Conservation (phyloP, 2,329 filamentous ascomycete genomes). For the Cytospora piceicola region DNA sequence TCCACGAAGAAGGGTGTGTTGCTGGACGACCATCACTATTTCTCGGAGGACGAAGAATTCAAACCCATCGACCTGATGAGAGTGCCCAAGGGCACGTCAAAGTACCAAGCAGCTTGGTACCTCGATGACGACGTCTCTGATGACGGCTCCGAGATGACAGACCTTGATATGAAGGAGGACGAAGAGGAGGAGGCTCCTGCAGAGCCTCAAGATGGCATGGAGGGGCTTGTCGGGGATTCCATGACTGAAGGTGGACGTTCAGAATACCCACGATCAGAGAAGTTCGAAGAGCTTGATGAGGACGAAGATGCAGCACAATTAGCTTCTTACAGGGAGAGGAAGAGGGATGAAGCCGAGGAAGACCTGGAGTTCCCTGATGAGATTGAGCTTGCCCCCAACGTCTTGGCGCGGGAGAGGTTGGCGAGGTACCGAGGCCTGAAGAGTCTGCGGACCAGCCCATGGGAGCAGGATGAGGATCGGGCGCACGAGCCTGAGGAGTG, state of each 20-base stretch:
- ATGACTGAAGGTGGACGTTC: constrained; percentile 80
- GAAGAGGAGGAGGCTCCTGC: constrained; percentile 58
- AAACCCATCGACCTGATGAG: constrained; percentile 66
- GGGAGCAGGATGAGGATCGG: constrained; percentile 87
- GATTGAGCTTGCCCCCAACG: constrained; percentile 88
- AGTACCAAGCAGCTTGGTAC: constrained; percentile 95
- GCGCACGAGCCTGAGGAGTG: constrained; percentile 89
- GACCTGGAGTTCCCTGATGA: constrained; percentile 97
- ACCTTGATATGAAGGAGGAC: constrained; percentile 62
- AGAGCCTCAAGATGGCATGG: constrained; percentile 81
- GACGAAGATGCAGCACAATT: constrained; percentile 78
- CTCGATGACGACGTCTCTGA: constrained; percentile 75
- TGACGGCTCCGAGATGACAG: constrained; percentile 82
- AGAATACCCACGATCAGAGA: constrained; percentile 92
- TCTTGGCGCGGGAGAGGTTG: constrained; percentile 82
- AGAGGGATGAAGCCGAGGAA: constrained; percentile 80
- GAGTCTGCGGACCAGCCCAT: constrained; percentile 82
- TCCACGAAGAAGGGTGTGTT: constrained; percentile 81
- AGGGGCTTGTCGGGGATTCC: constrained; percentile 67
- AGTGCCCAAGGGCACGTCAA: constrained; percentile 87
- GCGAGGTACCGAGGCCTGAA: constrained; percentile 89
- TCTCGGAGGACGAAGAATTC: constrained; percentile 80
- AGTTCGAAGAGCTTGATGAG: constrained; percentile 85
- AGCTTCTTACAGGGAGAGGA: constrained; percentile 77
- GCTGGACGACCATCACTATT: constrained; percentile 96